Evolutionary conservation across 495 filamentous ascomycete species (phyloP).

Genomic region (Niebla homalea): DNA sequence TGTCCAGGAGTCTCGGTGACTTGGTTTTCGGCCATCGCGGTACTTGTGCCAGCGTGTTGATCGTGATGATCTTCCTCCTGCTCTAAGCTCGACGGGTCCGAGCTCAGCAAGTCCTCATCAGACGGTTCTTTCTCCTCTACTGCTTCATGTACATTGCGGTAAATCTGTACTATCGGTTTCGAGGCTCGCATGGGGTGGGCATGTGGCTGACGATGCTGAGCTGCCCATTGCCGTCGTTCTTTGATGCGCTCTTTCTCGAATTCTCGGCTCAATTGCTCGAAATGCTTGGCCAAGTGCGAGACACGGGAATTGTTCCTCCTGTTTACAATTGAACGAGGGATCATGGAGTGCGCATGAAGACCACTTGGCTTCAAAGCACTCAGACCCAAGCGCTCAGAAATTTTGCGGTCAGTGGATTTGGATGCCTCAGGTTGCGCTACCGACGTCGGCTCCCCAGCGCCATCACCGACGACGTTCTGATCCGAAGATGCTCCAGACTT

Average conservation of each 20-base stretch:
- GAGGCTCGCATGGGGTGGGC: constrained; percentile 86
- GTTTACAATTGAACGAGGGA: constrained; percentile 70
- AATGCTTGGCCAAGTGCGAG: constrained; percentile 80
- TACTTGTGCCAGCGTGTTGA: constrained; percentile 11
- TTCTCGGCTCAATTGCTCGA: constrained; percentile 89
- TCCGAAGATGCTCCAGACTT: neutral
- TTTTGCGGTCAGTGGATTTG: constrained; percentile 53
- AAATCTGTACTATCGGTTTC: constrained; percentile 91
- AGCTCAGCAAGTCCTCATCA: constrained; percentile 41
- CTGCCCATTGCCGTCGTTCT: constrained; percentile 68
- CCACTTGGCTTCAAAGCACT: constrained; percentile 45
- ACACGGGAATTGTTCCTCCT: constrained; percentile 60
- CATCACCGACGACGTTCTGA: neutral
- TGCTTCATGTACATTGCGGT: constrained; percentile 81
- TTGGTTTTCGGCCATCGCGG: constrained; percentile 12
- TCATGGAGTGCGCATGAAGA: constrained; percentile 56
- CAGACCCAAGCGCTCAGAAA: constrained; percentile 52
- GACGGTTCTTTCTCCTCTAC: constrained; percentile 70
- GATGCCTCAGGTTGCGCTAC: neutral
- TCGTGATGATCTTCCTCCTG: constrained; percentile 12
- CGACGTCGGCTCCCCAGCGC: neutral
- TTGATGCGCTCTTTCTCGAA: constrained; percentile 89
- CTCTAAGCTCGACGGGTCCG: constrained; percentile 15
- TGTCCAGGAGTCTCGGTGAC: constrained; percentile 22
- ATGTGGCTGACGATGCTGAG: constrained; percentile 65